A percentile compares a stretch with the other conserved stretches of the same genome.
phyloP scores from a whole-genome alignment of 192 early-diverging fungal genomes.

The Lunasporangiospora selenospora region DNA sequence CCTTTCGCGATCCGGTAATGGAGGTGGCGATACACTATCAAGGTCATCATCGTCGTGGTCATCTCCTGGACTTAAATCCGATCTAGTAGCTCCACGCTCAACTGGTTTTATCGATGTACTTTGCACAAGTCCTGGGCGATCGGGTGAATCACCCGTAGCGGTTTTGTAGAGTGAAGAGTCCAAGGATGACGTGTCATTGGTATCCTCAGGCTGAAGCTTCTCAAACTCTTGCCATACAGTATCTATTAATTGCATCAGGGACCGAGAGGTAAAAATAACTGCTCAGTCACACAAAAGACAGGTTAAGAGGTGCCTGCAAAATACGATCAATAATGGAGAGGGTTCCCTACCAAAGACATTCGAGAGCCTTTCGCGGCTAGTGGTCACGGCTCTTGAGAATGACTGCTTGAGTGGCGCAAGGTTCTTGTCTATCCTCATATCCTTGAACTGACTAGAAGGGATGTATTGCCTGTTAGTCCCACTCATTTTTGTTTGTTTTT shows the following conservation, averaged over 20 bases:
- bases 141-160: no score
- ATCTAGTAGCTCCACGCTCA: no score
- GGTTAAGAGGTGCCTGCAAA: neutral
- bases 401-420: slow-evolving; percentile 53
- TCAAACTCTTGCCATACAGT: slow-evolving; percentile 47
- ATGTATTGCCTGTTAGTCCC: no score
- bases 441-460: slow-evolving; percentile 50
- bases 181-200: neutral
- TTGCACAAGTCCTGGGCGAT: slow-evolving; percentile 21
- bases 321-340: neutral
- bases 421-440: slow-evolving; percentile 57
- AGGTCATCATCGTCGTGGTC: no score
- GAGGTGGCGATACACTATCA: no score
- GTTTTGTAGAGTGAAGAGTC: slow-evolving; percentile 36
- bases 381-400: slow-evolving; percentile 58
- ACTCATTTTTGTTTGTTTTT: no score
- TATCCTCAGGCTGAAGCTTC: slow-evolving; percentile 41
- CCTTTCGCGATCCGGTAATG: no score
- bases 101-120: slow-evolving; percentile 20
- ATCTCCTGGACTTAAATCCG: no score
- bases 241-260: neutral
- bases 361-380: slow-evolving; percentile 40
- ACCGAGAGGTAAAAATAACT: neutral
- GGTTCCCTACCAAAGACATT: slow-evolving; percentile 49
- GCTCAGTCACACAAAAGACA: neutral